These are phyloP conservation scores for Isoetes taiwanensis DNA, from an alignment of 75 land plant species.

Conservation along the genomic window DNA sequence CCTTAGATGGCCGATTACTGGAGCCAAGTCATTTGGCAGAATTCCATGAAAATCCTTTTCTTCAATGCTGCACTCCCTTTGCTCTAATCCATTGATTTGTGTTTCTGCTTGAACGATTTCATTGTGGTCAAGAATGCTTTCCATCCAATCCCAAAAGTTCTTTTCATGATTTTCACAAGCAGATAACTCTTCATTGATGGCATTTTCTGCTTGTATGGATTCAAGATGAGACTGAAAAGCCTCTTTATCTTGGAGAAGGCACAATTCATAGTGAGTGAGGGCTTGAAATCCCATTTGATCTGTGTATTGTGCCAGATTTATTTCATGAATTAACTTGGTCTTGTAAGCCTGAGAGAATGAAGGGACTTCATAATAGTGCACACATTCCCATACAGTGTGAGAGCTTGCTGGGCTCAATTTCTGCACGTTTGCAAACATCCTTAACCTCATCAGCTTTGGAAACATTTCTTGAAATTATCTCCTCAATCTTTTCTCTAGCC, in stretches of 20 bases:
- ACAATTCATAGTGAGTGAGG: slow-evolving; percentile 14
- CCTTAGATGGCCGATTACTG: no score
- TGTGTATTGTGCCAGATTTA: background rate
- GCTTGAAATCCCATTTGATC: background rate
- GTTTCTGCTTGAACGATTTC: no score
- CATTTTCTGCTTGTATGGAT: slow-evolving; percentile 11
- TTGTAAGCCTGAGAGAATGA: slow-evolving; percentile 6
- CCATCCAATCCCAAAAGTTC: slow-evolving; percentile 22
- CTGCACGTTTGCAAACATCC: background rate
- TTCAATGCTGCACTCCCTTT: no score
- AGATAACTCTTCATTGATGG: slow-evolving; percentile 5
- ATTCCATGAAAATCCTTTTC: no score
- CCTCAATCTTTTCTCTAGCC: no score
- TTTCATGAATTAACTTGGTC: slow-evolving; percentile 6
- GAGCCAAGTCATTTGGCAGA: no score
- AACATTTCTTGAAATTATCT: background rate
- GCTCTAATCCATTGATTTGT: no score
- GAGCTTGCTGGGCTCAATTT: slow-evolving; percentile 9
- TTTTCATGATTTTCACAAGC: slow-evolving; percentile 8
- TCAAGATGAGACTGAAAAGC: background rate
- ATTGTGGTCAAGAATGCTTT: no score
- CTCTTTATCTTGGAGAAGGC: slow-evolving; percentile 9
- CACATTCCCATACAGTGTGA: slow-evolving; percentile 18
- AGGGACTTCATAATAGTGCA: slow-evolving; percentile 3
- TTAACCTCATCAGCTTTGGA: background rate